phyloP scores from a whole-genome alignment of 1,284 basidiomycete genomes.

The Ceratobasidium sp. region DNA sequence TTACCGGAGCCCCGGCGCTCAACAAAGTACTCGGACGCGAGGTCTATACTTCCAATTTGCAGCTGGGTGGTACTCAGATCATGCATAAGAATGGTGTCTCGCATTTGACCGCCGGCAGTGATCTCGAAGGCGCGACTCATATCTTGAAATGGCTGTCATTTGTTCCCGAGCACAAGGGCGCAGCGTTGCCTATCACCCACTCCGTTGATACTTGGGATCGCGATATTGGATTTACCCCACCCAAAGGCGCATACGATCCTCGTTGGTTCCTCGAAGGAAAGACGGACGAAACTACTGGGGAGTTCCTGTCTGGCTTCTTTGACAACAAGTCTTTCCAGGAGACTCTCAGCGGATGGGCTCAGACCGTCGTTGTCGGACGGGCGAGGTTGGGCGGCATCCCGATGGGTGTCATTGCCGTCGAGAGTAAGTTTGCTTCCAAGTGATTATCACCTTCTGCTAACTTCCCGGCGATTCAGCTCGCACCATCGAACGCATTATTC shows the following conservation, averaged over 20 bases:
- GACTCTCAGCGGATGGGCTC: slow-evolving; percentile 95
- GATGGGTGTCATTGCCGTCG: slow-evolving; percentile 97
- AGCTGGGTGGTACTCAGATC: slow-evolving; percentile 98
- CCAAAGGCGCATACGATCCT: slow-evolving; percentile 96
- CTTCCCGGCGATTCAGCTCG: slow-evolving; percentile 58
- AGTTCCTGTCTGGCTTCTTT: slow-evolving; percentile 91
- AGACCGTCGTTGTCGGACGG: slow-evolving; percentile 97
- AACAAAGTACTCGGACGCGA: slow-evolving; percentile 99
- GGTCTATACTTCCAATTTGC: slow-evolving; percentile 98
- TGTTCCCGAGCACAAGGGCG: slow-evolving; percentile 82
- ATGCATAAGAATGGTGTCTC: slow-evolving; percentile 99
- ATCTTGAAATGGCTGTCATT: slow-evolving; percentile 97
- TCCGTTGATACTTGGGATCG: slow-evolving; percentile 90
- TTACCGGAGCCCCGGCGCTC: slow-evolving; percentile 95
- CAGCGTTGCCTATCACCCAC: slow-evolving; percentile 76
- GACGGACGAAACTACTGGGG: slow-evolving; percentile 77
- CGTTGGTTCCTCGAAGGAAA: slow-evolving; percentile 98
- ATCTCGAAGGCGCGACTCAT: slow-evolving; percentile 91
- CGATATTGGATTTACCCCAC: slow-evolving; percentile 87
- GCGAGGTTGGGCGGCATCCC: slow-evolving; percentile 97
- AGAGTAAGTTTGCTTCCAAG: slow-evolving; percentile 56
- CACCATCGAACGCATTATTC: slow-evolving; percentile 95
- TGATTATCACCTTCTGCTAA: background rate
- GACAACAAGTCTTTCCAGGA: slow-evolving; percentile 97
- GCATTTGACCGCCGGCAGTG: slow-evolving; percentile 92